phyloP scores from a whole-genome alignment of 2,329 filamentous ascomycete species.

The Aspergillus candidus region DNA sequence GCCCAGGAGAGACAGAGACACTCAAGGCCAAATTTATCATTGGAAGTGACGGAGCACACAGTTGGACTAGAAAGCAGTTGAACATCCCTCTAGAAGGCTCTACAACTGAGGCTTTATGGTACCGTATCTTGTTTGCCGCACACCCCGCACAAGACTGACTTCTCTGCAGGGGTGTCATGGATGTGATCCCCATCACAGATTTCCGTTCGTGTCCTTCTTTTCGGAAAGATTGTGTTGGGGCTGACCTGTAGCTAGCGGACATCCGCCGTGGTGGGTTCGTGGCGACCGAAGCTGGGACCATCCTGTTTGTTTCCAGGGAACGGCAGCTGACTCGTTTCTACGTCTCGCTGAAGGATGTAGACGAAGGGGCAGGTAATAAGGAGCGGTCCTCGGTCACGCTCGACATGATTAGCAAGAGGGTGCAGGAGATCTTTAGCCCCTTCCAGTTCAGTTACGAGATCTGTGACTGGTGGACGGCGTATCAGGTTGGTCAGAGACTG shows the following conservation, averaged over 20 bases:
- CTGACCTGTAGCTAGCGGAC: slow-evolving; percentile 33
- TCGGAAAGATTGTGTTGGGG: not conserved
- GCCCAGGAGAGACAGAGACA: slow-evolving; percentile 26
- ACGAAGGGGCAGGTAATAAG: not conserved
- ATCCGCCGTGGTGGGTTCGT: slow-evolving; percentile 48
- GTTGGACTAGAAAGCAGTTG: slow-evolving; percentile 54
- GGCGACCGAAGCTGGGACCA: slow-evolving; percentile 52
- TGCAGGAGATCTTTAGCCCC: slow-evolving; percentile 3
- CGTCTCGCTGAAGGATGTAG: slow-evolving; percentile 4
- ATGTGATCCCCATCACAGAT: slow-evolving; percentile 49
- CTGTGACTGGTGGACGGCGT: slow-evolving; percentile 13
- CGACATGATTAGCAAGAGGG: slow-evolving; percentile 4
- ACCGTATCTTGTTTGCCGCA: not conserved
- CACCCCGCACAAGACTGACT: not conserved
- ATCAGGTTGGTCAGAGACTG: slow-evolving; percentile 9
- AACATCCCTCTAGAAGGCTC: slow-evolving; percentile 52
- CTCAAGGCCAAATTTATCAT: slow-evolving; percentile 57
- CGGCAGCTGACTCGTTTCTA: slow-evolving; percentile 24
- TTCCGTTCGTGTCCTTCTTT: slow-evolving; percentile 35
- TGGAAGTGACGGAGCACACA: slow-evolving; percentile 61
- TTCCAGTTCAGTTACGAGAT: slow-evolving; percentile 6
- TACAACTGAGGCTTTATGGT: slow-evolving; percentile 35
- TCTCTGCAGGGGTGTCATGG: slow-evolving; percentile 33
- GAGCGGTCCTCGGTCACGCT: slow-evolving; percentile 8
- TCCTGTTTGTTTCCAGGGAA: slow-evolving; percentile 60